These are phyloP conservation scores for Juglanconis sp. DNA, from an alignment of 2,329 filamentous ascomycete species.

Conservation along the genomic window DNA sequence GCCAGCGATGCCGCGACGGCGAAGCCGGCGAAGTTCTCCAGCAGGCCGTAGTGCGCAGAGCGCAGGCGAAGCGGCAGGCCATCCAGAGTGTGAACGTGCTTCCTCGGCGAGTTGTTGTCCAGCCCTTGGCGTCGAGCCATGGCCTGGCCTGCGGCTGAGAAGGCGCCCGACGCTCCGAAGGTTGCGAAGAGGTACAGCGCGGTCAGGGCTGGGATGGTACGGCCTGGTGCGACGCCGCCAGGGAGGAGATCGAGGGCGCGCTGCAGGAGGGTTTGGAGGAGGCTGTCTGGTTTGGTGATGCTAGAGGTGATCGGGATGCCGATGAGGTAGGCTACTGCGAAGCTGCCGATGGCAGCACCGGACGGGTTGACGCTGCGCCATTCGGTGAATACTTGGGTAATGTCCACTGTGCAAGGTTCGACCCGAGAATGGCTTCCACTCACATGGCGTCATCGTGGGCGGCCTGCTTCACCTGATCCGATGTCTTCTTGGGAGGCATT, in stretches of 20 bases:
- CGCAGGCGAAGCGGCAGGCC: conserved; percentile 10
- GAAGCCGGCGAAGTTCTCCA: conserved; percentile 12
- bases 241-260: conserved; percentile 1
- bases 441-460: not conserved
- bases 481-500: conserved; percentile 5
- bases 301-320: conserved; percentile 5
- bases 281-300: conserved; percentile 4
- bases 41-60: conserved; percentile 10
- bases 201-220: conserved; percentile 12
- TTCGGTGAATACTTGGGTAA: not conserved
- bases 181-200: conserved; percentile 10
- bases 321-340: conserved; percentile 7
- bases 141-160: conserved; percentile 12
- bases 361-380: conserved; percentile 9
- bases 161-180: conserved; percentile 1
- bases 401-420: not conserved
- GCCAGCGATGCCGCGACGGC: conserved; percentile 10
- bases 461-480: not conserved
- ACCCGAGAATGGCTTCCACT: not conserved
- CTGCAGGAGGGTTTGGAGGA: conserved; percentile 6
- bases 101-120: conserved; percentile 7
- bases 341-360: conserved; percentile 5
- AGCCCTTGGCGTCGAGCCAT: conserved; percentile 1
- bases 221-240: conserved; percentile 1
- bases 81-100: conserved; percentile 4